A percentile compares a stretch with the other conserved stretches of the same genome.
These are phyloP conservation scores for Papiliotrema laurentii DNA, from an alignment of 1,284 basidiomycete species.

Conservation along the genomic window DNA sequence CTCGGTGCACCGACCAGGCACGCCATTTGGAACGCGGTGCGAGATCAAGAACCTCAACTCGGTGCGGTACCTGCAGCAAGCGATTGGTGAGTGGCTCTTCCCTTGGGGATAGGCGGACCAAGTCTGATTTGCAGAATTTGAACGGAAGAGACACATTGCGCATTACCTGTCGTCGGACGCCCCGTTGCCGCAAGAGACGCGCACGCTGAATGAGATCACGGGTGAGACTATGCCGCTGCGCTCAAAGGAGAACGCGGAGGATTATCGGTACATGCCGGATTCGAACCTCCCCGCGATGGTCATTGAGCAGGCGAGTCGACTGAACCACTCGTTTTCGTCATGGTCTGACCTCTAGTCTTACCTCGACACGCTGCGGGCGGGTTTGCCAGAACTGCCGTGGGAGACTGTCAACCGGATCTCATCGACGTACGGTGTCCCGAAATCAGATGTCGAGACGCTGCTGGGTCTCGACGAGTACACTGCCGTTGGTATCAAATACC, in stretches of 20 bases:
- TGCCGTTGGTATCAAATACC: constrained; percentile 61
- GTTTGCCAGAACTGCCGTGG: constrained; percentile 75
- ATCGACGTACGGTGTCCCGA: constrained; percentile 55
- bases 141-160: constrained; percentile 38
- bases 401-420: constrained; percentile 61
- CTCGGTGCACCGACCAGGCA: constrained; percentile 67
- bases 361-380: constrained; percentile 55
- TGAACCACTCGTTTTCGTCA: too few species aligned
- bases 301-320: constrained; percentile 51
- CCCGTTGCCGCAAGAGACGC: constrained; percentile 69
- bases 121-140: constrained; percentile 45
- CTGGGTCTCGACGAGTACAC: constrained; percentile 61
- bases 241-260: constrained; percentile 87
- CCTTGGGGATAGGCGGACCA: background rate
- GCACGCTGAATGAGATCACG: constrained; percentile 79
- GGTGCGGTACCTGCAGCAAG: constrained; percentile 75
- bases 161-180: constrained; percentile 27
- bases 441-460: constrained; percentile 68
- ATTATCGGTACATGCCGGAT: constrained; percentile 99
- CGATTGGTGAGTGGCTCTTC: constrained; percentile 62
- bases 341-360: constrained; percentile 63
- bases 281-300: constrained; percentile 78
- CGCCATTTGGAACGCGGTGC: constrained; percentile 74
- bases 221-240: constrained; percentile 78
- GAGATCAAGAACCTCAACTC: constrained; percentile 98